phyloP scores from a whole-genome alignment of 305 asterid species.

The Fraxinus sp. region DNA sequence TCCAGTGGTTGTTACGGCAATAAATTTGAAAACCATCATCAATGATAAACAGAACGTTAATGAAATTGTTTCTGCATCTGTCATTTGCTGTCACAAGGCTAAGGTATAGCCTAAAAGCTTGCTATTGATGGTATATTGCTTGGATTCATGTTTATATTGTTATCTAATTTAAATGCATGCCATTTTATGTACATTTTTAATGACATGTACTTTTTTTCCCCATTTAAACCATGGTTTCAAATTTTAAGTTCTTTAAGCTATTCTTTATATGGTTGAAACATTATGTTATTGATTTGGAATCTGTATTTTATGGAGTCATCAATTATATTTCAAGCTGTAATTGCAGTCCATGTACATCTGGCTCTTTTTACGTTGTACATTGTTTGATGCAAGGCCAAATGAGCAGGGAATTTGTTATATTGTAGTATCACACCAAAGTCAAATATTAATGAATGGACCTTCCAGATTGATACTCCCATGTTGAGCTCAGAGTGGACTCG shows the following conservation, averaged over 20 bases:
- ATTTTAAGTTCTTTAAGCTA: constrained; percentile 7
- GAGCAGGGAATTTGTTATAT: constrained; percentile 20
- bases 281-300: constrained; percentile 13
- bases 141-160: not conserved
- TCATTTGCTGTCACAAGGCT: constrained; percentile 83
- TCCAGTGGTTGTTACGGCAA: constrained; percentile 78
- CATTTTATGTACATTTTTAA: not conserved
- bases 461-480: constrained; percentile 95
- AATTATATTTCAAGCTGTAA: constrained; percentile 4
- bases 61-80: constrained; percentile 92
- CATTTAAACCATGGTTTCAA: constrained; percentile 16
- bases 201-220: not conserved
- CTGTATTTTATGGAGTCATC: constrained; percentile 14
- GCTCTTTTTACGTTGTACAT: constrained; percentile 14
- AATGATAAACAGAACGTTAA: constrained; percentile 76
- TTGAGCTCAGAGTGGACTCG: constrained; percentile 72
- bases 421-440: constrained; percentile 7
- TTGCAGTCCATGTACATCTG: constrained; percentile 6
- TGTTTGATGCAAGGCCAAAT: constrained; percentile 18
- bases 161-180: constrained; percentile 11
- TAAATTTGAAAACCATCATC: constrained; percentile 78
- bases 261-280: constrained; percentile 13
- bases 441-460: constrained; percentile 30
- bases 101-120: constrained; percentile 59
- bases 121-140: constrained; percentile 22